Percentiles rank a stretch among this genome's conserved stretches.
Conservation (phyloP, 2,329 filamentous ascomycete species). For the Teratosphaeria nubilosa region DNA sequence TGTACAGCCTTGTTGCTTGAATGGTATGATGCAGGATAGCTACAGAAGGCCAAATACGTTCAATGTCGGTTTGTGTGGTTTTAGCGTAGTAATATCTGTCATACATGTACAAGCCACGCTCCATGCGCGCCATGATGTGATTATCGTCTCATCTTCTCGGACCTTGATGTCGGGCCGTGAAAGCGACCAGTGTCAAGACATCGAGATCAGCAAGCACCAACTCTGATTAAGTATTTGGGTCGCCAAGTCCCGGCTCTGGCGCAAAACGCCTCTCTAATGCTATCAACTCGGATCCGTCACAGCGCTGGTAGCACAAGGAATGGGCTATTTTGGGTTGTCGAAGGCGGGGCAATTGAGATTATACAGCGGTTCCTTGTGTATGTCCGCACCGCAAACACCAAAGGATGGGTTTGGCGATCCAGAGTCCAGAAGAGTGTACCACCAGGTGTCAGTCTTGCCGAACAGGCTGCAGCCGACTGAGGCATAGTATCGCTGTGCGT, state of each 20-base stretch:
- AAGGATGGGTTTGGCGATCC: slow-evolving; percentile 55
- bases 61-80: too few species aligned
- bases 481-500: slow-evolving; percentile 74
- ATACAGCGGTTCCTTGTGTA: slow-evolving; percentile 48
- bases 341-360: slow-evolving; percentile 47
- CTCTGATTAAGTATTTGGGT: background rate
- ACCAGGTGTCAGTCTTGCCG: slow-evolving; percentile 54
- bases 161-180: too few species aligned
- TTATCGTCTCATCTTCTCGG: too few species aligned
- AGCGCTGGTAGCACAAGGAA: background rate
- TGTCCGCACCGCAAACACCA: slow-evolving; percentile 51
- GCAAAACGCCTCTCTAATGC: background rate
- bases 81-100: too few species aligned
- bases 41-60: too few species aligned
- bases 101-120: too few species aligned
- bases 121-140: too few species aligned
- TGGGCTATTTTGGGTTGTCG: background rate
- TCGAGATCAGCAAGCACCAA: background rate
- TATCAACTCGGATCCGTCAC: background rate
- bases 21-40: too few species aligned
- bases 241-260: background rate
- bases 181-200: background rate
- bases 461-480: slow-evolving; percentile 63
- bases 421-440: slow-evolving; percentile 63
- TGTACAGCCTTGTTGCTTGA: too few species aligned